Base-by-base conservation (phyloP, 2,329 filamentous ascomycete genomes). In the Cladophialophora immunda region DNA sequence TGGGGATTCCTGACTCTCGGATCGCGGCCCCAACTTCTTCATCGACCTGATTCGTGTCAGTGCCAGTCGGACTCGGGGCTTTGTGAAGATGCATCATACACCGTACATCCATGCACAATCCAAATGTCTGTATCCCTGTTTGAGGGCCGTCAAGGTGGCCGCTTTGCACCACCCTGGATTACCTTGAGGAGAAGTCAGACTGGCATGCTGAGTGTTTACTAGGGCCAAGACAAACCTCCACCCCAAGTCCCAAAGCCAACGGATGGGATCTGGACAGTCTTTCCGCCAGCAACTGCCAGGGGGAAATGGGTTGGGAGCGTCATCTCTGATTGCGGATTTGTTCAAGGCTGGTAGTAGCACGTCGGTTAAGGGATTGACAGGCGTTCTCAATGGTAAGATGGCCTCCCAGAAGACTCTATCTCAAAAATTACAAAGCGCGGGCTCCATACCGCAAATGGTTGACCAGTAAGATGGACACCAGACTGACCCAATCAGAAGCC, bases 21-120 rank as follows among this genome's bases (percentile, higher is more conserved):
- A 86, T 77, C 7, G 79, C 84, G 25, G 83, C 77, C 60, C 84
- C 84, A 29, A 86, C 82, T 74, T 86, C 83, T 32, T 77, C 78
- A 73, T 86, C 84, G 71, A 85, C 86, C 68, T 77, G 41, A 22
- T n/a, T 29, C 6, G 27, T 7, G 58, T 38, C 52, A 50, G 36
- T 47, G 36, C 3, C 17, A 22, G 47, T 5, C 19, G 25, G 30
- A 13, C 25, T 34, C 4, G 19, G 29, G 27, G 6, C 29, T 32
- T 13, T 32, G 34, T 25, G 27, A 27, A 29, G 34, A 19, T 4
- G 34, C 34, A 45, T 47, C 61, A 54, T 58, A 67, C 66, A 17
- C 65, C 78, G 72, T 86, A 87, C 74, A 81, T 83, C 80, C 83
- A 85, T 52, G 85, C 85, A 73, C 83, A 85, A 74, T 87, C 85